These are phyloP conservation scores for Gliomastix tumulicola DNA, from an alignment of 2,329 filamentous ascomycete genomes.

Conservation along the genomic window DNA sequence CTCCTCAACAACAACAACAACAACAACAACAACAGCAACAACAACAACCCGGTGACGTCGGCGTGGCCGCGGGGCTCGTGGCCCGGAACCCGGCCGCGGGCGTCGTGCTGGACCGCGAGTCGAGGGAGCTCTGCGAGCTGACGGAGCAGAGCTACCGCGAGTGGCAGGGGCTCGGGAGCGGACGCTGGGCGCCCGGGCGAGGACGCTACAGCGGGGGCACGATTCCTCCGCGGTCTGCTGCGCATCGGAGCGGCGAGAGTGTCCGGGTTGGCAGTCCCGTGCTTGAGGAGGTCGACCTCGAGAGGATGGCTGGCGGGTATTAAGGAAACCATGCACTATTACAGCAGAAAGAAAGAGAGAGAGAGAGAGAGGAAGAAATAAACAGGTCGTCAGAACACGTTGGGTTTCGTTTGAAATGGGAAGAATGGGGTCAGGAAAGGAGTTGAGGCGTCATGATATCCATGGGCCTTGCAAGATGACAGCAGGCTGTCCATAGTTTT, in stretches of 20 bases:
- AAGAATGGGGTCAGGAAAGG: no score
- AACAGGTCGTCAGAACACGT: no score
- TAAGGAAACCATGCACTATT: no score
- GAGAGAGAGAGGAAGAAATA: no score
- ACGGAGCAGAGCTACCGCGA: constrained; percentile 21
- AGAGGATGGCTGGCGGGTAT: constrained; percentile 18
- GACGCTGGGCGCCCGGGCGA: constrained; percentile 16
- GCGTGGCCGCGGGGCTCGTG: constrained; percentile 7
- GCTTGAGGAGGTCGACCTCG: constrained; percentile 14
- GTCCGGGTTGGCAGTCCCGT: constrained; percentile 8
- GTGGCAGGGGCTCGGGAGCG: constrained; percentile 20
- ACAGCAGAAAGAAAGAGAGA: no score
- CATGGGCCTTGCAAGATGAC: no score
- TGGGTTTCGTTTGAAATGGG: no score
- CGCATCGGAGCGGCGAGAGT: constrained; percentile 1
- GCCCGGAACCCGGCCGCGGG: constrained; percentile 8
- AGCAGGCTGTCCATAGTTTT: no score
- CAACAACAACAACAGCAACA: no score
- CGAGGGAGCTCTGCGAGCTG: constrained; percentile 18
- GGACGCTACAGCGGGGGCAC: constrained; percentile 5
- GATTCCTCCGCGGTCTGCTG: constrained; percentile 5
- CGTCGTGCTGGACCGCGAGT: constrained; percentile 11
- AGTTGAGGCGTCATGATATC: no score
- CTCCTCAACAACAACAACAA: constrained; percentile 11
- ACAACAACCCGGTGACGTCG: constrained; percentile 8